Evolutionary conservation across 1,139 yeast genomes (phyloP).

Genomic region (Nakaseomyces kungkrabaensis): DNA sequence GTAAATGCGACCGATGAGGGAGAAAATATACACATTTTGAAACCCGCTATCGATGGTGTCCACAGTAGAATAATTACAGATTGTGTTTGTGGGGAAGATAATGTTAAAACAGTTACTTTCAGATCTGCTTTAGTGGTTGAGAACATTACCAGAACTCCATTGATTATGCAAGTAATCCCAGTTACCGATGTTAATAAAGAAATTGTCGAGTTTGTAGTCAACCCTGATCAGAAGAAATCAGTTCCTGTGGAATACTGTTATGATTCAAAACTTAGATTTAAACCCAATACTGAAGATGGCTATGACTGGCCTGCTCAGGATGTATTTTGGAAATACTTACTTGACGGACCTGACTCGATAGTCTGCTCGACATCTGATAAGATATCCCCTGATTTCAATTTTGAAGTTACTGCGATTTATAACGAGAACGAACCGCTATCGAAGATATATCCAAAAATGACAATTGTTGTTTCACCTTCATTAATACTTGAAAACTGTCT

Average conservation of each 20-base stretch:
- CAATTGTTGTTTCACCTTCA: conserved; percentile 72
- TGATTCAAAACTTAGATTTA: conserved; percentile 45
- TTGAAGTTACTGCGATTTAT: conserved; percentile 64
- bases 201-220: conserved; percentile 30
- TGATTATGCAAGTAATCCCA: conserved; percentile 38
- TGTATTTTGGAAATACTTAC: conserved; percentile 57
- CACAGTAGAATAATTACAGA: conserved; percentile 72
- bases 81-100: conserved; percentile 58
- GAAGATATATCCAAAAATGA: conserved; percentile 76
- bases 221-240: conserved; percentile 48
- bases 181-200: conserved; percentile 18
- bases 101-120: conserved; percentile 64
- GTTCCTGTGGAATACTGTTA: conserved; percentile 68
- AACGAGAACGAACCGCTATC: conserved; percentile 60
- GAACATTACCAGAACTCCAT: conserved; percentile 52
- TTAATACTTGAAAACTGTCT: conserved; percentile 73
- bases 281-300: conserved; percentile 43
- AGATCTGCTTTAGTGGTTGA: conserved; percentile 65
- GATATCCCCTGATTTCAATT: conserved; percentile 39
- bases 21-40: conserved; percentile 59
- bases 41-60: conserved; percentile 52
- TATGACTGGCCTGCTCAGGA: conserved; percentile 60
- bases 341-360: conserved; percentile 44
- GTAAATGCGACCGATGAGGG: conserved; percentile 66
- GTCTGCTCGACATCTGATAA: conserved; percentile 41